phyloP scores from a whole-genome alignment of 1,284 basidiomycete genomes.

The Athelia sp. region DNA sequence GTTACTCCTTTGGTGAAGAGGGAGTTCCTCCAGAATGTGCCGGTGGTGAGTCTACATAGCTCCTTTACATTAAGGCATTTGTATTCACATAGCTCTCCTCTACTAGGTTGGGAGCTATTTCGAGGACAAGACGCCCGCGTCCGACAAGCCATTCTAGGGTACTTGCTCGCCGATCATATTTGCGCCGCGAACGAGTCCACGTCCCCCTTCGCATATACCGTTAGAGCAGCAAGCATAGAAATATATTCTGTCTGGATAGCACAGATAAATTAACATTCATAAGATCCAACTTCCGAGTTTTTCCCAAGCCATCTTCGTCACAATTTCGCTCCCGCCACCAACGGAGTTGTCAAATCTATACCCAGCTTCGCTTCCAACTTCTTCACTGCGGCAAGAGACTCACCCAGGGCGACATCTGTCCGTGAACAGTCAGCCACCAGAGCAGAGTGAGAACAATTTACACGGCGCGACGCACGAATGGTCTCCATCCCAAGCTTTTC shows the following conservation, averaged over 20 bases:
- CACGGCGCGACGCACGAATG: constrained; percentile 52
- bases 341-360: constrained; percentile 43
- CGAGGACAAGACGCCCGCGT: constrained; percentile 71
- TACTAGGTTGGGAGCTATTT: constrained; percentile 64
- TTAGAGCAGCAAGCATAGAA: neutral
- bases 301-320: constrained; percentile 4
- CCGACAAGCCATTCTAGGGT: constrained; percentile 77
- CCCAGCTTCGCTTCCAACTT: constrained; percentile 55
- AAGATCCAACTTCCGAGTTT: neutral
- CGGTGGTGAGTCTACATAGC: constrained; percentile 51
- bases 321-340: neutral
- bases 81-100: constrained; percentile 2
- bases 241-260: neutral
- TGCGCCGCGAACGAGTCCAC: constrained; percentile 7
- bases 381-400: constrained; percentile 52
- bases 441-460: constrained; percentile 2
- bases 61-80: constrained; percentile 5
- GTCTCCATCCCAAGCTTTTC: constrained; percentile 70
- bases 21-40: constrained; percentile 52
- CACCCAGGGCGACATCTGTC: constrained; percentile 64
- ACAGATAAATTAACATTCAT: constrained; percentile 1
- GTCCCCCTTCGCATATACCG: neutral
- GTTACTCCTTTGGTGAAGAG: constrained; percentile 64
- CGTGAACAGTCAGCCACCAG: constrained; percentile 4
- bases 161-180: constrained; percentile 2